phyloP scores from a whole-genome alignment of 768 basidiomycete species.

The Boletus edulis region DNA sequence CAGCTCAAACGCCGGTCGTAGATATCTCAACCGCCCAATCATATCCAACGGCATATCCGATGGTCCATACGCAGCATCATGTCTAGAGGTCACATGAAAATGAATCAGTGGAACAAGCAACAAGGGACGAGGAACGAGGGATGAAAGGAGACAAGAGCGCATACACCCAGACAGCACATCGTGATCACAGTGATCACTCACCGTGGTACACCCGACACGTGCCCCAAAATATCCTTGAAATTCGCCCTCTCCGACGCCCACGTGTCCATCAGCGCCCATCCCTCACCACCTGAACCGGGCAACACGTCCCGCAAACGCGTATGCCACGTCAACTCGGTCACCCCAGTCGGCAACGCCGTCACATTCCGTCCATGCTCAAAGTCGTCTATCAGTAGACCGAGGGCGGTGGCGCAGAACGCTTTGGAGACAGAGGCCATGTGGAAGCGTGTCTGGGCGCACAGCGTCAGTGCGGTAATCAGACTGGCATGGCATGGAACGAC shows the following conservation, averaged over 20 bases:
- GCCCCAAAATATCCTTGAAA: conserved; percentile 38
- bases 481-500: not conserved
- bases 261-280: conserved; percentile 40
- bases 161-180: no score
- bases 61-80: conserved; percentile 32
- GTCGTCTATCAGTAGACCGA: conserved; percentile 44
- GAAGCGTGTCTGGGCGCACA: conserved; percentile 34
- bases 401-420: conserved; percentile 37
- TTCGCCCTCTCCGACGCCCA: conserved; percentile 38
- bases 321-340: conserved; percentile 35
- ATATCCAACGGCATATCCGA: conserved; percentile 26
- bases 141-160: no score
- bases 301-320: conserved; percentile 37
- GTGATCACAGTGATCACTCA: conserved; percentile 5
- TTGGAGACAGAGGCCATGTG: conserved; percentile 38
- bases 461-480: not conserved
- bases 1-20: conserved; percentile 34
- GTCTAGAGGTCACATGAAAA: conserved; percentile 17
- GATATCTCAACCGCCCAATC: conserved; percentile 25
- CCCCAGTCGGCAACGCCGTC: conserved; percentile 31
- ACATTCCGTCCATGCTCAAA: conserved; percentile 34
- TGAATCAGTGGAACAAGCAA: no score
- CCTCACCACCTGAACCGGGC: conserved; percentile 17
- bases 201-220: conserved; percentile 40
- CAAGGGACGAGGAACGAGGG: no score